Evolutionary conservation across 768 basidiomycete genomes (phyloP), one percentile per base, ranked within the genome.

Genomic region (Suillus variegatus): DNA sequence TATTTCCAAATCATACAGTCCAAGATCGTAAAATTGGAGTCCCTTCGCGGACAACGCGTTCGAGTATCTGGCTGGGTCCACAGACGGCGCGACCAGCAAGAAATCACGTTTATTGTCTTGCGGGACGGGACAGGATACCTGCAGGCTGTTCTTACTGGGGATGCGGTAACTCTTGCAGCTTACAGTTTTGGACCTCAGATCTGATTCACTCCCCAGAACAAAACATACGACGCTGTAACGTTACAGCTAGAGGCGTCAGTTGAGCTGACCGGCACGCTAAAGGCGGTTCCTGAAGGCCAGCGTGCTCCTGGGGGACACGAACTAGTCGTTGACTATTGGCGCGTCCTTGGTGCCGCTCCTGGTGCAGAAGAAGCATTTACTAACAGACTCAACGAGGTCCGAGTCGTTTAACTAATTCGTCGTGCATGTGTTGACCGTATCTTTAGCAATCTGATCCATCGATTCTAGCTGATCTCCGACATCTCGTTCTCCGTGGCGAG

Each of bases 31-130:
- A 81, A 83, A 65, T 83, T 93, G 40, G 77, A 76, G n/a, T 72
- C 81, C 32, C 76, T 88, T 52, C 85, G 94, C 70, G 86, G 84
- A 40, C 82, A 91, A 71, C 89, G 97, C 65, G 86, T 98, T 64
- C 85, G 92, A 49, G 88, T 97, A 12, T 92, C 86, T 66, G 97
- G 97, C 69, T 99, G 97, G 97, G 93, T 99, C 2, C 97, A 99
- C 79, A 89, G 95, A 72, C 83, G 93, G 64, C 91, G 97, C 61
- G 85, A 90, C 67, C 97, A 99, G 76, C 95, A 95, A 70, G 95
- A 88, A 61, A 92, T 98, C 75, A 94, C 92, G 70, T 99, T 99
- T 77, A 77, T 98, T 67, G 89, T 95, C 61, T 81, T 99, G 61
- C 89, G 97, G 60, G 97, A 99, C 72, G 97, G 97, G 10, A 97